Conservation (phyloP, 2,329 filamentous ascomycete species). For the Epichloe amarillans region DNA sequence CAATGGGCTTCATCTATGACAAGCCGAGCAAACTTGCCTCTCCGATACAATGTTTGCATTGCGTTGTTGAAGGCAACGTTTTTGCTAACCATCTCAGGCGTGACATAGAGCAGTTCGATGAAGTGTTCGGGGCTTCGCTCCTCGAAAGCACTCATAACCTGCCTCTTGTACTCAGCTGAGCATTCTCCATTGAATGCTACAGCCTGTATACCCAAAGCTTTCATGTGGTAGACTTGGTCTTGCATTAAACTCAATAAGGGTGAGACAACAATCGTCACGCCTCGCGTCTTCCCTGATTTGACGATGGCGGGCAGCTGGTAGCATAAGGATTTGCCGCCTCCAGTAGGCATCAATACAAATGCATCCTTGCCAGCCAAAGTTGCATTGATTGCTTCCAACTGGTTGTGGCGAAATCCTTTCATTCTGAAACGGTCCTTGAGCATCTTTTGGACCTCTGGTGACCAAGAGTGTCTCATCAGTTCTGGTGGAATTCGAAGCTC, state of each 20-base stretch:
- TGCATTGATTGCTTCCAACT: slow-evolving; percentile 90
- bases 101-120: slow-evolving; percentile 84
- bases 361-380: slow-evolving; percentile 78
- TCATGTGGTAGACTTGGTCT: slow-evolving; percentile 81
- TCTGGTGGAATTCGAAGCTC: slow-evolving; percentile 31
- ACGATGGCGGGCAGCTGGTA: slow-evolving; percentile 90
- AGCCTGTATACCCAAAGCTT: slow-evolving; percentile 62
- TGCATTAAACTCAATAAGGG: slow-evolving; percentile 93
- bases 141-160: slow-evolving; percentile 52
- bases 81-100: slow-evolving; percentile 90
- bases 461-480: slow-evolving; percentile 65
- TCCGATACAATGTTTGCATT: slow-evolving; percentile 54
- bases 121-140: slow-evolving; percentile 56
- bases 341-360: slow-evolving; percentile 96
- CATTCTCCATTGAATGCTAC: slow-evolving; percentile 72
- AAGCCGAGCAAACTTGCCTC: slow-evolving; percentile 66
- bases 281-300: slow-evolving; percentile 63
- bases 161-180: slow-evolving; percentile 43
- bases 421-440: slow-evolving; percentile 75
- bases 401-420: slow-evolving; percentile 76
- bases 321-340: slow-evolving; percentile 90
- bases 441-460: slow-evolving; percentile 66
- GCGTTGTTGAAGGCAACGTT: slow-evolving; percentile 54
- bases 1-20: slow-evolving; percentile 99
- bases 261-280: slow-evolving; percentile 89